A percentile compares a stretch with the other conserved stretches of the same genome.
These are phyloP conservation scores for Gastrodia elata DNA, from an alignment of 106 monocot genomes.

Conservation along the genomic window DNA sequence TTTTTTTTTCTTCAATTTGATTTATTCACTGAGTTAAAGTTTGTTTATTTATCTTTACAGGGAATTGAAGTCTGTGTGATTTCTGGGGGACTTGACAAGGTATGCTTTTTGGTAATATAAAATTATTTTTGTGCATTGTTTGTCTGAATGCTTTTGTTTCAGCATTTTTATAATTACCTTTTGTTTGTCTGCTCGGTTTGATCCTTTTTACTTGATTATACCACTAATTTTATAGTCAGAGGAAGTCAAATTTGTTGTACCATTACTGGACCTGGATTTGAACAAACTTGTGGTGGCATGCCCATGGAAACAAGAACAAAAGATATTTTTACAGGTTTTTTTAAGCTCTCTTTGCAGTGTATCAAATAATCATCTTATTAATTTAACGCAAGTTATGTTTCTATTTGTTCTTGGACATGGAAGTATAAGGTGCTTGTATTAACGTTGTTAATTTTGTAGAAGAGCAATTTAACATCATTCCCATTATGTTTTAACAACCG, in stretches of 20 bases:
- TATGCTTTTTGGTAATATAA: constrained; percentile 19
- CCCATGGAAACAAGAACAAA: constrained; percentile 68
- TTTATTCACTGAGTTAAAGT: not conserved
- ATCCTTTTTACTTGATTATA: not conserved
- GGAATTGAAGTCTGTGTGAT: constrained; percentile 75
- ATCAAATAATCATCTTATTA: not conserved
- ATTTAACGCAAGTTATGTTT: not conserved
- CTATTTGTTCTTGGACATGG: not conserved
- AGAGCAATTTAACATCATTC: not conserved
- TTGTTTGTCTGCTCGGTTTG: not conserved
- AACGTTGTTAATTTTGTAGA: not conserved
- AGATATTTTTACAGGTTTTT: constrained; percentile 67
- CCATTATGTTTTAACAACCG: not conserved
- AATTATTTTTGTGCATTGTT: not conserved
- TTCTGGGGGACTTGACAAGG: constrained; percentile 49
- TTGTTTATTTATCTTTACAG: constrained; percentile 20
- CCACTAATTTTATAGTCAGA: constrained; percentile 24
- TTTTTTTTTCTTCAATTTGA: not conserved
- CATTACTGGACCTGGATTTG: constrained; percentile 61
- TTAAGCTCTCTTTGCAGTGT: not conserved
- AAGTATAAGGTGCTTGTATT: not conserved
- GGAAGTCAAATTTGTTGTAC: constrained; percentile 85
- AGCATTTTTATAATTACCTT: not conserved
- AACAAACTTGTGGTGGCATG: constrained; percentile 55
- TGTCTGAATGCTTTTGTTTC: not conserved